Evolutionary conservation across 371 early-diverging fungal species (phyloP), one percentile per base, ranked within the genome.

Genomic region (Sporodiniella umbellata): DNA sequence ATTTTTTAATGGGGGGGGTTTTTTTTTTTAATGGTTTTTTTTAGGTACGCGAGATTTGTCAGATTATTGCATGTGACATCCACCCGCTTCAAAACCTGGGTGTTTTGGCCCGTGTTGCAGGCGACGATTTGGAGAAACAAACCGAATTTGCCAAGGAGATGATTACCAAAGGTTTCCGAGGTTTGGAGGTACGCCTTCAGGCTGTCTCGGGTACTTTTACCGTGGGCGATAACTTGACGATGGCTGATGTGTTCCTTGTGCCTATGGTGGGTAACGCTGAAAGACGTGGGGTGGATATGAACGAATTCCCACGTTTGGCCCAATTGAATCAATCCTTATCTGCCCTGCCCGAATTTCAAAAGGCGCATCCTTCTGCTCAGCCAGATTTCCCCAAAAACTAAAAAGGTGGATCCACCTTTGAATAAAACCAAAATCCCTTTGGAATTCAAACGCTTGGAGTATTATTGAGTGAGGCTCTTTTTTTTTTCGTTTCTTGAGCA

Each of bases 51-150:
- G 75, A 84, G 1, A 71, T 96, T 40, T 79, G 81, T 19, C 64
- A 76, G 33, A 69, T 83, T 7, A 84, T 96, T 21, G 86, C 82
- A 15, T 75, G 85, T 62, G 97, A 94, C 58, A 95, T 85, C 42
- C 95, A 94, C 60, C 97, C 97, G 3, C 51, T 94, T 33, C 90
- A 93, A 57, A 95, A 96, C 65, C 57, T 89, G 47, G 62, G 81
- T n/a, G 84, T 95, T 0, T 54, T 90, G 42, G 65, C 78, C 18
- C 72, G 83, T 40, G 70, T 83, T 14, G 81, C 66, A 5, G 78
- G 80, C 0, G 72, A 74, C 45, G 79, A 73, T 39, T 39, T 48
- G 40, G 56, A 65, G 4, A 78, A 73, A 31, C 79, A 67, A 53
- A 60, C 28, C 23, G 91, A 82, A 37, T 92, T 87, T 90, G 85